Base-by-base conservation (phyloP, 116 monocot genomes). In the Posidonia oceanica region DNA sequence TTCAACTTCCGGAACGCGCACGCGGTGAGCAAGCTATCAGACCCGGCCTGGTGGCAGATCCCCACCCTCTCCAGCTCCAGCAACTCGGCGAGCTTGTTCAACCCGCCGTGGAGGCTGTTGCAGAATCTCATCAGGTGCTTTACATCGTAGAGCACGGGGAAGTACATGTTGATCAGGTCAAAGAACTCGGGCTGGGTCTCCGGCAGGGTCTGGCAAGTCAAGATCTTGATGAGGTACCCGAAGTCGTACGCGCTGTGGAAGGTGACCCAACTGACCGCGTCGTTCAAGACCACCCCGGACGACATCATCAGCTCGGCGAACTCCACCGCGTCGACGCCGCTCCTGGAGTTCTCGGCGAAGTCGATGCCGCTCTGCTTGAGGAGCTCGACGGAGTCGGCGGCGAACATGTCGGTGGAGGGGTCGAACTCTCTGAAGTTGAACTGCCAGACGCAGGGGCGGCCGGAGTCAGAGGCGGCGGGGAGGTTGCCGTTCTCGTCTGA, bases 361-460 rank as follows among this genome's bases (percentile, higher is more conserved):
- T 82, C 75, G 59, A 78, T 75, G 11, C 82, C 82, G 17, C 75
- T 55, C 13, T 67, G 41, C 54, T 52, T 58, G 37, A 82, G 75
- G 11, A 82, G 68, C 23, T 75, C 71, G 48, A 82, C 71, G 71
- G 82, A 82, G 63, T 78, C 75, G 39, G 66, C 18, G 14, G 75
- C 78, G 59, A 55, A 78, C 53, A 75, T 22, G 63, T 82, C 78
- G 10, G 3, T 8, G 20, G 55, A 21, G 4, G 38, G 54, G 42
- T 82, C 54, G 68, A 82, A 82, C 75, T 82, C 82, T 23, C 78
- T 74, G 63, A 82, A 82, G 58, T 82, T 82, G 78, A 83, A 83
- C 78, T 83, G 82, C 82, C 82, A 83, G 53, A 82, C 63, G 62
- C 66, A 70, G 29, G 13, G 52, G 6, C 65, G 21, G 4, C 62